phyloP scores from a whole-genome alignment of 257 asterid species.

The Fraxinus anomala region DNA sequence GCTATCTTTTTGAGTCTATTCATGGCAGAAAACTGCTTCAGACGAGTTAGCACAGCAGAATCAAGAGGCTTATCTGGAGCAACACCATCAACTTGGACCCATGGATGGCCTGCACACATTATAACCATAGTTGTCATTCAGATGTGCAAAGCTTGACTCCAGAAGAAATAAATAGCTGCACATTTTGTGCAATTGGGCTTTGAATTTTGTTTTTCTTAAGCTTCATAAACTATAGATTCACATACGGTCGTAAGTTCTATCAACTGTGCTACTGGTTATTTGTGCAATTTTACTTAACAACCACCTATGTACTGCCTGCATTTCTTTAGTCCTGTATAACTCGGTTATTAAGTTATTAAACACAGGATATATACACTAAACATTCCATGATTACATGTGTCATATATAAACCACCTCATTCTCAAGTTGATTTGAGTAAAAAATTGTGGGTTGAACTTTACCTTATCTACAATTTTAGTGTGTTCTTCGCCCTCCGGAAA shows the following conservation, averaged over 20 bases:
- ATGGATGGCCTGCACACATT: constrained; percentile 41
- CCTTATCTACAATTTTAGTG: no score
- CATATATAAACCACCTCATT: no score
- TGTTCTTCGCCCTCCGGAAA: no score
- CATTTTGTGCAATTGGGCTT: not conserved
- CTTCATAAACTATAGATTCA: not conserved
- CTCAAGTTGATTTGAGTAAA: no score
- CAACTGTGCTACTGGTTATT: not conserved
- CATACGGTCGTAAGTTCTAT: not conserved
- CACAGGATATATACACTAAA: no score
- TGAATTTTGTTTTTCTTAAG: not conserved
- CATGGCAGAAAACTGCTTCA: constrained; percentile 56
- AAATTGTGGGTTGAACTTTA: no score
- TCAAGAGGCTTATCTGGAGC: constrained; percentile 53
- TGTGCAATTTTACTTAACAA: not conserved
- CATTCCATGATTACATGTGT: no score
- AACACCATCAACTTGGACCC: constrained; percentile 42
- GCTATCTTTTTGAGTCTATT: constrained; percentile 53
- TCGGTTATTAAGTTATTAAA: no score
- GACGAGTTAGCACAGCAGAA: constrained; percentile 48
- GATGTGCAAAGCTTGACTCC: not conserved
- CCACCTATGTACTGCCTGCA: not conserved
- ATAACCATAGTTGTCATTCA: not conserved
- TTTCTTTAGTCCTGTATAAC: not conserved
- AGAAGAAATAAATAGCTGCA: no score